These are phyloP conservation scores for Gillenia trifoliata DNA, from an alignment of 306 rosid genomes.

Conservation along the genomic window DNA sequence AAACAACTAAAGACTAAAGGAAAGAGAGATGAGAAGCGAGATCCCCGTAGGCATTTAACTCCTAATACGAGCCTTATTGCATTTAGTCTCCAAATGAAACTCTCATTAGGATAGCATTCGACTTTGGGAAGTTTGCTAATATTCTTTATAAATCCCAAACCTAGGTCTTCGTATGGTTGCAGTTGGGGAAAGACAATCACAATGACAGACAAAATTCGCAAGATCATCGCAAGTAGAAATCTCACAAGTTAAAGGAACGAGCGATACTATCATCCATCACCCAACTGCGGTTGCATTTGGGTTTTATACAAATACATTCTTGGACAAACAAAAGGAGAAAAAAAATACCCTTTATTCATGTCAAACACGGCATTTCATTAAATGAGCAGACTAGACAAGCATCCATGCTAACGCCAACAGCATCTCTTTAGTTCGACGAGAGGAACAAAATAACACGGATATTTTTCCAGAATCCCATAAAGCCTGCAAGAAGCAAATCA, in stretches of 20 bases:
- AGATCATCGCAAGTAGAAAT: background rate
- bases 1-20: background rate
- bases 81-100: background rate
- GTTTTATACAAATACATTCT: conserved; percentile 23
- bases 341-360: conserved; percentile 32
- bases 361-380: conserved; percentile 24
- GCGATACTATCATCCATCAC: conserved; percentile 9
- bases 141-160: background rate
- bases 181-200: background rate
- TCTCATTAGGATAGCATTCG: background rate
- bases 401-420: conserved; percentile 18
- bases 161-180: background rate
- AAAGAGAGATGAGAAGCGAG: background rate
- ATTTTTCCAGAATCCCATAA: conserved; percentile 16
- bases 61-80: background rate
- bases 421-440: conserved; percentile 10
- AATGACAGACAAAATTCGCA: background rate
- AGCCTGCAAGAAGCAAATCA: conserved; percentile 42
- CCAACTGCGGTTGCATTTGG: conserved; percentile 29
- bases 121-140: background rate
- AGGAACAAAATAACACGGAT: conserved; percentile 15
- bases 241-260: background rate
- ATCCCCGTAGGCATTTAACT: background rate
- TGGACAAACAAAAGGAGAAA: conserved; percentile 5
- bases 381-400: conserved; percentile 20